These are phyloP conservation scores for Pseudogymnoascus sp. DNA, from an alignment of 2,329 filamentous ascomycete species.

Conservation along the genomic window DNA sequence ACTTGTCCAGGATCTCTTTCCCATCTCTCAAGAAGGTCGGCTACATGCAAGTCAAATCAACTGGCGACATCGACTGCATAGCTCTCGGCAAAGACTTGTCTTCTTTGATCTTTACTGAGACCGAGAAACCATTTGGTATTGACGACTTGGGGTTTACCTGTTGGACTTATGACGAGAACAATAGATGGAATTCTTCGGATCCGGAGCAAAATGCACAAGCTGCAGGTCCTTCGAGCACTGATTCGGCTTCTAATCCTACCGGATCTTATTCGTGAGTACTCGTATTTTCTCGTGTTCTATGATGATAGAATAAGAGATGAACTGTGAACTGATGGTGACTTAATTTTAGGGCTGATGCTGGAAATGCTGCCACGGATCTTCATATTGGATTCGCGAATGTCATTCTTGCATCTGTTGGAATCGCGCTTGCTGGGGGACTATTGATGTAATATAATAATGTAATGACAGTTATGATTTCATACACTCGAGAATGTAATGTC, in stretches of 20 bases:
- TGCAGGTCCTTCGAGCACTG: neutral
- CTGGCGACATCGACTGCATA: conserved; percentile 10
- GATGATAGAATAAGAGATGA: neutral
- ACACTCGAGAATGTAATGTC: no score
- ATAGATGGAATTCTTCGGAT: conserved; percentile 12
- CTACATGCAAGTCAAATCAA: neutral
- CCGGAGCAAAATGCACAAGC: neutral
- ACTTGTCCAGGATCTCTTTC: conserved; percentile 9
- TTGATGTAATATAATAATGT: neutral
- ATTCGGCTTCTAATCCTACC: neutral
- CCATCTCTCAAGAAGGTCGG: conserved; percentile 9
- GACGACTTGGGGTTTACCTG: conserved; percentile 10
- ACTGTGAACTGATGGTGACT: neutral
- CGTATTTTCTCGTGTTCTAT: neutral
- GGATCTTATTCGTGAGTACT: neutral
- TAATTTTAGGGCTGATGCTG: neutral
- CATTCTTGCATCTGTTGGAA: neutral
- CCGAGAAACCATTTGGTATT: neutral
- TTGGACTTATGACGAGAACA: conserved; percentile 9
- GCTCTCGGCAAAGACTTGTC: conserved; percentile 11
- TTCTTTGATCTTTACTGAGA: conserved; percentile 10
- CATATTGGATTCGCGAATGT: neutral
- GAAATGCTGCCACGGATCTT: neutral
- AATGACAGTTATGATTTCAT: neutral
- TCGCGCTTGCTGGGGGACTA: neutral